Evolutionary conservation across 352 stramenopile species (phyloP), one percentile per base, ranked within the genome.

Genomic region (Pythium periplocum): DNA sequence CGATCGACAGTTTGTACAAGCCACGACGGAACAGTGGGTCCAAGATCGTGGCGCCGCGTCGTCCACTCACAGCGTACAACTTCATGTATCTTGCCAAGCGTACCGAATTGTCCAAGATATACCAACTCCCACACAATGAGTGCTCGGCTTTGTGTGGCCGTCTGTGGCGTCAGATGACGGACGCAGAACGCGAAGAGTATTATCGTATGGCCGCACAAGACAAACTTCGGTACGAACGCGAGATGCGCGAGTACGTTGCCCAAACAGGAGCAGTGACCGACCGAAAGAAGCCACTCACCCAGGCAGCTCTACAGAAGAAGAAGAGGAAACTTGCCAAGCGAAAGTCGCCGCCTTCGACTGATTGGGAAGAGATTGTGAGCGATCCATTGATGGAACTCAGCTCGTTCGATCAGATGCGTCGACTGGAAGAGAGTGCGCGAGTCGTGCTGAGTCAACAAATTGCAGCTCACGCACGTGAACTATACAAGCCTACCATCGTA

Each of bases 61-160:
- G 59, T 1, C 71, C 71, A 2, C 68, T 82, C 46, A 80, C 71
- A 6, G 74, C 74, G 10, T 84, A 77, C 62, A 85, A 85, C 49
- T 61, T 85, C 31, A 85, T 84, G 72, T 84, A 78, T 46, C 70
- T 85, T 60, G 71, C 69, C 2, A 75, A 79, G 62, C 73, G 71
- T 31, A 60, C 61, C 1, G 72, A 87, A 54, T 55, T 87, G 6
- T 64, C 84, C 43, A 55, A 58, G 9, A 64, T 61, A 17, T 82
- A 84, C 45, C 69, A 87, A 53, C 75, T 87, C 54, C 77, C 72
- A 11, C 74, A 87, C 60, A 85, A 87, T 48, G 72, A 87, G 49
- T 83, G 71, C 47, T 85, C 69, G 2, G 73, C 69, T 33, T 58
- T 85, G 4, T 84, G 67, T n/a, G 74, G 74, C 1, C 65, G 68